A percentile compares a stretch with the other conserved stretches of the same genome.
These are phyloP conservation scores for Ascomycota sp. DNA, from an alignment of 2,329 filamentous ascomycete species.

Conservation along the genomic window DNA sequence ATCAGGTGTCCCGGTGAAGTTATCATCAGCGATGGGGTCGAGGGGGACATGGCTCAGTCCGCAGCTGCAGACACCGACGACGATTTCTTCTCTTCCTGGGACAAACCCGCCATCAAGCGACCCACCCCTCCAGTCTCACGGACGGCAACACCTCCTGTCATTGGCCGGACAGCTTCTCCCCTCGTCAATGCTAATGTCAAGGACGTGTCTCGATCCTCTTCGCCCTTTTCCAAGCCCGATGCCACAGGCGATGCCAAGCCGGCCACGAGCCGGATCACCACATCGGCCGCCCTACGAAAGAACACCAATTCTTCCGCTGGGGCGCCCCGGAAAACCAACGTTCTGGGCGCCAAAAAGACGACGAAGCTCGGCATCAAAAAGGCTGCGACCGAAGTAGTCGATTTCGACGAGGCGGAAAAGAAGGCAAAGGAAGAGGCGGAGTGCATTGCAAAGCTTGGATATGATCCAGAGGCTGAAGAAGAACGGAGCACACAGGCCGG, in stretches of 20 bases:
- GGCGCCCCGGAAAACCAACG: conserved; percentile 59
- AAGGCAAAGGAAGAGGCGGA: conserved; percentile 96
- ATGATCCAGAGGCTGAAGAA: conserved; percentile 77
- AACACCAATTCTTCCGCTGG: conserved; percentile 27
- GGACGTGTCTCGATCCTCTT: conserved; percentile 56
- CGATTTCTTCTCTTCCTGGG: conserved; percentile 98
- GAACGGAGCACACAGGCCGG: conserved; percentile 23
- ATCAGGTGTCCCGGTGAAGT: conserved; percentile 67
- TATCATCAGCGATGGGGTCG: conserved; percentile 54
- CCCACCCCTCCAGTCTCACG: conserved; percentile 86
- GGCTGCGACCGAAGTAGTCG: conserved; percentile 57
- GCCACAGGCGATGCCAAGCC: conserved; percentile 33
- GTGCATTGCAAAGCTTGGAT: conserved; percentile 83
- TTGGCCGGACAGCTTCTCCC: conserved; percentile 70
- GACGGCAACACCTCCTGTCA: conserved; percentile 64
- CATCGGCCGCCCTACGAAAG: conserved; percentile 70
- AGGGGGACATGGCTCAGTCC: conserved; percentile 48
- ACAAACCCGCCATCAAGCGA: conserved; percentile 91
- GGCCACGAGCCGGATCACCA: conserved; percentile 49
- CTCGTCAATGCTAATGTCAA: conserved; percentile 61
- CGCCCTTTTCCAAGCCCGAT: conserved; percentile 51
- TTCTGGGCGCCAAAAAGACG: conserved; percentile 69
- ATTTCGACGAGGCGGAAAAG: conserved; percentile 94
- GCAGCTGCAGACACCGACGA: conserved; percentile 75
- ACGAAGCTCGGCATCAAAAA: conserved; percentile 89